phyloP scores from a whole-genome alignment of 441 rosid genomes.

The Euphorbia corollata region DNA sequence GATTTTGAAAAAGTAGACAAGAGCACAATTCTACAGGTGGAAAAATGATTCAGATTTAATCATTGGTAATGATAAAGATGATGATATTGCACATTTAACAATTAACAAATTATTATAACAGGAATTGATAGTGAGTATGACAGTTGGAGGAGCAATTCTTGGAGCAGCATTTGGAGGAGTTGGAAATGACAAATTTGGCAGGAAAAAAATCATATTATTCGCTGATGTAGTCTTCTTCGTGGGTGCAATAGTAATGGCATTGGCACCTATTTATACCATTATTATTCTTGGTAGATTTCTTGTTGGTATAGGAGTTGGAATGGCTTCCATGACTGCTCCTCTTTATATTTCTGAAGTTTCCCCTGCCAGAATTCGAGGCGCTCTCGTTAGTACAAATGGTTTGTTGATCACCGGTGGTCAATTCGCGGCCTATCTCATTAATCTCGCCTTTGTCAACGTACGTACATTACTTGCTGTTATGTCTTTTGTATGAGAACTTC shows the following conservation, averaged over 20 bases:
- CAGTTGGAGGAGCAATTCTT: conserved; percentile 61
- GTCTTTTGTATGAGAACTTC: too few relatives aligned
- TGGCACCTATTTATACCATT: conserved; percentile 56
- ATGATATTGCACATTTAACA: too few relatives aligned
- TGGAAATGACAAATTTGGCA: conserved; percentile 53
- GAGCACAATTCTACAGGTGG: conserved; percentile 21
- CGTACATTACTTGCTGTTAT: neutral
- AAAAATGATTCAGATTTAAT: too few relatives aligned
- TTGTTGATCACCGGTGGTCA: conserved; percentile 68
- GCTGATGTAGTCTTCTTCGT: conserved; percentile 51
- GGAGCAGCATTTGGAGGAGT: conserved; percentile 76
- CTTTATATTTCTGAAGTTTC: conserved; percentile 75
- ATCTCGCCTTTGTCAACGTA: conserved; percentile 61
- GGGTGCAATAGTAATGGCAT: conserved; percentile 62
- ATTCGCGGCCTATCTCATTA: conserved; percentile 56
- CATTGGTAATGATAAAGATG: neutral
- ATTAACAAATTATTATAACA: neutral
- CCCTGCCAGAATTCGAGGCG: conserved; percentile 68
- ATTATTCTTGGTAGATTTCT: conserved; percentile 54
- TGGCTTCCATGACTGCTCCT: conserved; percentile 81
- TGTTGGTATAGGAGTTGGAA: conserved; percentile 73
- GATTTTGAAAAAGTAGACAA: neutral
- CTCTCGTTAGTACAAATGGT: conserved; percentile 63
- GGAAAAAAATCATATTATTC: conserved; percentile 42
- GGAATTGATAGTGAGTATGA: conserved; percentile 70